phyloP scores from a whole-genome alignment of 371 early-diverging fungal species.

The Entomophthora muscae region DNA sequence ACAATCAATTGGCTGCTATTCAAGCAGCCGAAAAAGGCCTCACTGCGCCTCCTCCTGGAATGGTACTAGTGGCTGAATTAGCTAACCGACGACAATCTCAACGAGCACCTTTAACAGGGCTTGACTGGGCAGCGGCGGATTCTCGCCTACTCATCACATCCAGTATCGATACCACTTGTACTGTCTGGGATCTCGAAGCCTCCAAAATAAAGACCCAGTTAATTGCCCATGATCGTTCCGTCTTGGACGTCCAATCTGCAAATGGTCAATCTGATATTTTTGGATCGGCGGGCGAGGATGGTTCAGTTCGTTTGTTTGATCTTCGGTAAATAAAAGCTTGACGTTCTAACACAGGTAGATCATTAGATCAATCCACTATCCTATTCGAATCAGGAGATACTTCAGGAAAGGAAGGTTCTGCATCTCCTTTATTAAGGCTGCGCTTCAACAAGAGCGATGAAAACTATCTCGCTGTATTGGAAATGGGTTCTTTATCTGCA shows the following conservation, averaged over 20 bases:
- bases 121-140: constrained; percentile 90
- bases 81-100: constrained; percentile 39
- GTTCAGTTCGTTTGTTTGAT: constrained; percentile 92
- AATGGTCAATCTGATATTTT: constrained; percentile 72
- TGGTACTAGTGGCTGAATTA: constrained; percentile 3
- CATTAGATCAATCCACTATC: constrained; percentile 88
- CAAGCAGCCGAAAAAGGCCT: background rate
- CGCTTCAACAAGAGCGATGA: constrained; percentile 75
- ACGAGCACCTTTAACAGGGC: constrained; percentile 79
- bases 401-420: too few relatives aligned
- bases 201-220: constrained; percentile 86
- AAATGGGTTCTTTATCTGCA: constrained; percentile 56
- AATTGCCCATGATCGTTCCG: constrained; percentile 94
- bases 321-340: constrained; percentile 29
- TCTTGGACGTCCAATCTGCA: constrained; percentile 88
- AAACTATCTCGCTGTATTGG: constrained; percentile 81
- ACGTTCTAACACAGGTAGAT: constrained; percentile 15
- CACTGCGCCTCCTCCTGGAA: background rate
- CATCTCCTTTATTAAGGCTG: constrained; percentile 59
- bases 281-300: constrained; percentile 92
- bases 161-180: constrained; percentile 94
- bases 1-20: background rate
- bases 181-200: constrained; percentile 86
- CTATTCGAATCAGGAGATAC: constrained; percentile 93
- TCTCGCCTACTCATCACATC: constrained; percentile 71